phyloP scores from a whole-genome alignment of 2,329 filamentous ascomycete species.

The Thermoascus crustaceus region DNA sequence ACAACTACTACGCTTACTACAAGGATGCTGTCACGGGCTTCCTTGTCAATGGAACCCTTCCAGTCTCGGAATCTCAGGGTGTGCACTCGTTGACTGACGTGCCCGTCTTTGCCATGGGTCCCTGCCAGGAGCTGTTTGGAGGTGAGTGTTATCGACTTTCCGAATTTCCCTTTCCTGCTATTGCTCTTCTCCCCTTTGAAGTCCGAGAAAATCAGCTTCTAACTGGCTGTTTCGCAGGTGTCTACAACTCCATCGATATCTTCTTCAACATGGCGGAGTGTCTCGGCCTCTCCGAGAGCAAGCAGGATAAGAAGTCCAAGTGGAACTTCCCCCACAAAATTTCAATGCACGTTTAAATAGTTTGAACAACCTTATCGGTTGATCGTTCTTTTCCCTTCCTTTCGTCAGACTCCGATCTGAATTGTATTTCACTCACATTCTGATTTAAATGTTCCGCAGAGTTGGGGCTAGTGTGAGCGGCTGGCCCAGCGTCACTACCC shows the following conservation, averaged over 20 bases:
- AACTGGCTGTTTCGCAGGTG: constrained; percentile 13
- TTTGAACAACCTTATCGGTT: too few species aligned
- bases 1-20: constrained; percentile 60
- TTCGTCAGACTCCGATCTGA: too few species aligned
- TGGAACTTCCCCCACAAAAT: too few species aligned
- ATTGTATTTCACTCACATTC: too few species aligned
- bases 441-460: too few species aligned
- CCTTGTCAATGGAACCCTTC: constrained; percentile 66
- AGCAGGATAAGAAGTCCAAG: constrained; percentile 6
- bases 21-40: constrained; percentile 59
- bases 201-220: not conserved
- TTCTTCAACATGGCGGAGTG: constrained; percentile 35
- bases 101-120: constrained; percentile 68
- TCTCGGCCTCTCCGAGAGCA: constrained; percentile 25
- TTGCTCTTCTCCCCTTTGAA: not conserved
- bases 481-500: too few species aligned
- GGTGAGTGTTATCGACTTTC: constrained; percentile 38
- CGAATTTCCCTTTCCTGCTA: too few species aligned
- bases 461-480: too few species aligned
- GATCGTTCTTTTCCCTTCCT: too few species aligned
- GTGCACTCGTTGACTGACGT: constrained; percentile 73
- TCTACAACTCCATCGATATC: constrained; percentile 33
- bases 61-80: constrained; percentile 55
- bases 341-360: too few species aligned
- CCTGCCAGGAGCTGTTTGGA: constrained; percentile 68